Evolutionary conservation across 2,329 filamentous ascomycete species (phyloP).

Genomic region (Paracamarosporium sp.): DNA sequence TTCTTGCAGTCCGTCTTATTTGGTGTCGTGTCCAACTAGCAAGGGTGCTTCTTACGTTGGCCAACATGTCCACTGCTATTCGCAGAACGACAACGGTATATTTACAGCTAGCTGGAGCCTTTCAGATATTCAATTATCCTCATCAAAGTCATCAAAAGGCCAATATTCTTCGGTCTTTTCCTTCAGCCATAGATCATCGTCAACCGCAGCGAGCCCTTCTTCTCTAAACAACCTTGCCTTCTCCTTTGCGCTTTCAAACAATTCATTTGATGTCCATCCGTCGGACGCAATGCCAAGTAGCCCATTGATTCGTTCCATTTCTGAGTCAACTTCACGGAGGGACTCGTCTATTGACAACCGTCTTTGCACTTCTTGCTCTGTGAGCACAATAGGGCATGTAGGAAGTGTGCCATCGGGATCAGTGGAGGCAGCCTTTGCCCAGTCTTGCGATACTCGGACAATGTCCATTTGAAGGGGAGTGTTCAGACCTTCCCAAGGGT

Average conservation of each 20-base stretch:
- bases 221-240: slow-evolving; percentile 19
- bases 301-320: slow-evolving; percentile 25
- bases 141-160: slow-evolving; percentile 32
- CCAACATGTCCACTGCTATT: too few relatives aligned
- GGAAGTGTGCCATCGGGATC: slow-evolving; percentile 9
- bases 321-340: slow-evolving; percentile 20
- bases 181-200: slow-evolving; percentile 25
- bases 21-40: too few relatives aligned
- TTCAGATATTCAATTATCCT: slow-evolving; percentile 19
- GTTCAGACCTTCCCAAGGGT: slow-evolving; percentile 37
- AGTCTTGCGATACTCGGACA: slow-evolving; percentile 25
- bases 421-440: slow-evolving; percentile 18
- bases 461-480: slow-evolving; percentile 33
- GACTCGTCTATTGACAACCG: slow-evolving; percentile 23
- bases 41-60: too few relatives aligned
- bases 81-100: too few relatives aligned
- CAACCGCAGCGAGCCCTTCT: slow-evolving; percentile 21
- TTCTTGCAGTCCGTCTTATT: too few relatives aligned
- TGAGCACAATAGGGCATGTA: slow-evolving; percentile 23
- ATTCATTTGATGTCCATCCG: slow-evolving; percentile 33
- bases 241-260: slow-evolving; percentile 26
- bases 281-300: slow-evolving; percentile 30
- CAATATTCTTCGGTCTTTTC: slow-evolving; percentile 29
- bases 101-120: too few relatives aligned
- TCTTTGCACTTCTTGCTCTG: slow-evolving; percentile 20